Conservation (phyloP, 75 land plant species). For the Selaginella moellendorffii region DNA sequence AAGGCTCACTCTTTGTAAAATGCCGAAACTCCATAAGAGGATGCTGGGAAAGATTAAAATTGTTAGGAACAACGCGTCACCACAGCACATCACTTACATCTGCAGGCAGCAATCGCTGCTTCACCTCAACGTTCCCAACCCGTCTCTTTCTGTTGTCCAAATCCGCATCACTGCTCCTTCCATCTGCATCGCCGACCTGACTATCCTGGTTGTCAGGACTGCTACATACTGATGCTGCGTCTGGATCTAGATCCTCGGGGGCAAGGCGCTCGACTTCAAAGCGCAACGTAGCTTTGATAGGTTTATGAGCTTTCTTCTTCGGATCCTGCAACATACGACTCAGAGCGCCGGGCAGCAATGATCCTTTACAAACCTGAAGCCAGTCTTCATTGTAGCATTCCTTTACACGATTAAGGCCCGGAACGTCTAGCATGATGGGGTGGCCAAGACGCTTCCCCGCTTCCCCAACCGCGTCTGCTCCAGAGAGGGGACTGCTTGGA, state of each 20-base stretch:
- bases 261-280: conserved; percentile 81
- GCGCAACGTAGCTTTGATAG: conserved; percentile 70
- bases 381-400: conserved; percentile 88
- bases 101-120: background rate
- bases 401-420: conserved; percentile 86
- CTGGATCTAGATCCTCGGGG: conserved; percentile 30
- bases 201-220: background rate
- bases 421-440: conserved; percentile 76
- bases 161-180: too few relatives aligned
- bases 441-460: background rate
- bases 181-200: background rate
- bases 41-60: conserved; percentile 41
- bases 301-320: conserved; percentile 78
- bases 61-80: background rate
- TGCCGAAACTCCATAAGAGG: conserved; percentile 78
- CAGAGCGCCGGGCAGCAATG: background rate
- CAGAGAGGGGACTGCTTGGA: conserved; percentile 80
- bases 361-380: conserved; percentile 47
- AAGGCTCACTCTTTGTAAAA: conserved; percentile 72
- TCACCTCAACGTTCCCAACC: background rate
- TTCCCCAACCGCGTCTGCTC: background rate
- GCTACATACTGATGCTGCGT: conserved; percentile 24
- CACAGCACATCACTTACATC: background rate
- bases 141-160: too few relatives aligned
- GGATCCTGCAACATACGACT: conserved; percentile 47